Conservation (phyloP, 805 yeast genomes). For the Saccharomycopsis schoenii region DNA sequence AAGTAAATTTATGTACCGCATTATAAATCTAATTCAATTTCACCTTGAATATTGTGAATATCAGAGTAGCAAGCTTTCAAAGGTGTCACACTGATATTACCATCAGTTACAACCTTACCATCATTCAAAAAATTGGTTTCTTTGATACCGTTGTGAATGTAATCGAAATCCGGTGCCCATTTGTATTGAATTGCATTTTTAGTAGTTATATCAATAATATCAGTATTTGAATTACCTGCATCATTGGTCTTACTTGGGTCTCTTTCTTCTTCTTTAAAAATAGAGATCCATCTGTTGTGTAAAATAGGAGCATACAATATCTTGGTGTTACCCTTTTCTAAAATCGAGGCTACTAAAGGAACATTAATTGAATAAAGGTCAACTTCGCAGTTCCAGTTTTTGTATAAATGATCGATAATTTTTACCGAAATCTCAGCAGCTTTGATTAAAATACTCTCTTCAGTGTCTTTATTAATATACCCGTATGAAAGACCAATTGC, state of each 20-base stretch:
- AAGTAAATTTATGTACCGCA: conserved; percentile 18
- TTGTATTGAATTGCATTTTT: conserved; percentile 41
- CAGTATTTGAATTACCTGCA: conserved; percentile 22
- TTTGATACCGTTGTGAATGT: conserved; percentile 46
- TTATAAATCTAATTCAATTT: conserved; percentile 40
- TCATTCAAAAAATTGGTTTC: conserved; percentile 44
- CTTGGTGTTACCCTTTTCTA: conserved; percentile 43
- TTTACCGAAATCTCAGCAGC: conserved; percentile 64
- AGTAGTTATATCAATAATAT: conserved; percentile 40
- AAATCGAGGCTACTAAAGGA: conserved; percentile 52
- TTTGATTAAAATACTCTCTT: conserved; percentile 38
- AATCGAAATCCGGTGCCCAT: conserved; percentile 80
- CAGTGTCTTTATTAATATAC: conserved; percentile 47
- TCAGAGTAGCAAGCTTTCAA: conserved; percentile 61
- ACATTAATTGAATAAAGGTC: conserved; percentile 80
- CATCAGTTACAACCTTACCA: conserved; percentile 57
- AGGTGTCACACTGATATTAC: conserved; percentile 59
- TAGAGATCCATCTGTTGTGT: conserved; percentile 69
- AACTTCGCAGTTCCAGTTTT: conserved; percentile 43
- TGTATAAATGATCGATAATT: conserved; percentile 48
- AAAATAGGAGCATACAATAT: conserved; percentile 70
- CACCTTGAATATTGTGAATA: conserved; percentile 43
- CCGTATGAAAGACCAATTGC: conserved; percentile 83
- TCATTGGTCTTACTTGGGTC: conserved; percentile 13
- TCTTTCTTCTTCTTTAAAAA: conserved; percentile 24